Evolutionary conservation across 108 stramenopile species (phyloP), one percentile per base, ranked within the genome.

Genomic region (Cylindrotheca closterium): DNA sequence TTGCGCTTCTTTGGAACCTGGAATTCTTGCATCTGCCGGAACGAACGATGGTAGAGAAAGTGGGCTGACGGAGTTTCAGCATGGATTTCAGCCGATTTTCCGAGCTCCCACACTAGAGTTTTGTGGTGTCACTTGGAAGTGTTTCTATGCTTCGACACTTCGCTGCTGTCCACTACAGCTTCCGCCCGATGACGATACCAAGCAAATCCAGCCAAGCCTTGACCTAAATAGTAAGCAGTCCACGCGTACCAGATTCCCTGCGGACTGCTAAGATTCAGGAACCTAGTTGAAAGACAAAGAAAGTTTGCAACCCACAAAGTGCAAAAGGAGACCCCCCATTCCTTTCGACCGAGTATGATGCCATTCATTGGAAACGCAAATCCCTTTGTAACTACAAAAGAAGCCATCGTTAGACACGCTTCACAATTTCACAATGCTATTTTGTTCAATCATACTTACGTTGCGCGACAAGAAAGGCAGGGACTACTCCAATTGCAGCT

Each of bases 311-410:
- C 0, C 55, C 69, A 70, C 76, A 82, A 74, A 37, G 56, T 30
- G 25, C 70, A 19, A 48, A 69, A 67, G 26, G 77, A 45, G 32
- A 42, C 73, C 19, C 47, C 58, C 75, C 75, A 82, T 60, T 82
- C 81, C 25, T 71, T 42, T 19, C 69, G 73, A 7, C 81, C 81
- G 74, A 82, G 74, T 4, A 78, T 46, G 3, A 75, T 55, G 2
- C 77, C 81, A 47, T 78, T 78, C 34, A 69, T 58, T 4, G 75
- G 73, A 59, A 75, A 82, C 26, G 71, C 76, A 51, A 78, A 27
- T 1, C 81, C 81, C 64, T 82, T 82, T 30, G 68, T 37, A 23
- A 65, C 63, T 55, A 55, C 42, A 7, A 45, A 45, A 45, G 42
- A 15, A 12, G 15, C 42, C 15, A 15, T 45, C 42, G 8, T 8